Percentiles rank a stretch among this genome's conserved stretches.
These are phyloP conservation scores for Kingdonia uniflora DNA, from an alignment of 164 flowering plant genomes.

Conservation along the genomic window DNA sequence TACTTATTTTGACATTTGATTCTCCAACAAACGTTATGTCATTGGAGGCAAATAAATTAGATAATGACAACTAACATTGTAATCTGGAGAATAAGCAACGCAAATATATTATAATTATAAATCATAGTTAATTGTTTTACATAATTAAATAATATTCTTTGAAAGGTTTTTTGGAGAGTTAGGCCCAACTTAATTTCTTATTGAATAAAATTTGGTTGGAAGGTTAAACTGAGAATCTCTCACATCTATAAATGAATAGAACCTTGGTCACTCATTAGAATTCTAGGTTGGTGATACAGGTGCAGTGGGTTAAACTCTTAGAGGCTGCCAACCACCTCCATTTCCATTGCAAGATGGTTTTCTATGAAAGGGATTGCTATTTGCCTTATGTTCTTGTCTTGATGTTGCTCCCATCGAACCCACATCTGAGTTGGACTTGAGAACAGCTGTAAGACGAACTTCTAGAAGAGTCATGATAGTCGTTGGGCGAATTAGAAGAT, in stretches of 20 bases:
- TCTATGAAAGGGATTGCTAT: slow-evolving; percentile 21
- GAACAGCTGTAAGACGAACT: slow-evolving; percentile 40
- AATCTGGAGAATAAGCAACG: too few relatives aligned
- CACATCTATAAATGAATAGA: slow-evolving; percentile 50
- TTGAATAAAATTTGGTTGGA: slow-evolving; percentile 34
- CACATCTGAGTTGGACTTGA: slow-evolving; percentile 16
- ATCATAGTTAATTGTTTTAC: too few relatives aligned
- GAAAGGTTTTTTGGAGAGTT: slow-evolving; percentile 68
- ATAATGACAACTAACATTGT: too few relatives aligned
- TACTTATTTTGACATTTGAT: too few relatives aligned
- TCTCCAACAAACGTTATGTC: too few relatives aligned
- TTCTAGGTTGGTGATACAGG: slow-evolving; percentile 40
- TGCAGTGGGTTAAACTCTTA: too few relatives aligned
- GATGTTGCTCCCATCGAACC: slow-evolving; percentile 51
- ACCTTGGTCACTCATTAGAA: slow-evolving; percentile 32
- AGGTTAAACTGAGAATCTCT: slow-evolving; percentile 16
- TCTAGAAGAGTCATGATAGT: slow-evolving; percentile 32
- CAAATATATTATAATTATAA: too few relatives aligned
- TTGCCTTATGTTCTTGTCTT: slow-evolving; percentile 28
- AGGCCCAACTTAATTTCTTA: slow-evolving; percentile 33
- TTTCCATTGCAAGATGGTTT: slow-evolving; percentile 17
- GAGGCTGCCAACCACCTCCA: too few relatives aligned
- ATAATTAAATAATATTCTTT: too few relatives aligned
- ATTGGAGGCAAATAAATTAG: too few relatives aligned
- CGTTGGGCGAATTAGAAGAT: slow-evolving; percentile 26